Evolutionary conservation across 768 basidiomycete species (phyloP), one percentile per base, ranked within the genome.

Genomic region (Kwoniella botswanensis): DNA sequence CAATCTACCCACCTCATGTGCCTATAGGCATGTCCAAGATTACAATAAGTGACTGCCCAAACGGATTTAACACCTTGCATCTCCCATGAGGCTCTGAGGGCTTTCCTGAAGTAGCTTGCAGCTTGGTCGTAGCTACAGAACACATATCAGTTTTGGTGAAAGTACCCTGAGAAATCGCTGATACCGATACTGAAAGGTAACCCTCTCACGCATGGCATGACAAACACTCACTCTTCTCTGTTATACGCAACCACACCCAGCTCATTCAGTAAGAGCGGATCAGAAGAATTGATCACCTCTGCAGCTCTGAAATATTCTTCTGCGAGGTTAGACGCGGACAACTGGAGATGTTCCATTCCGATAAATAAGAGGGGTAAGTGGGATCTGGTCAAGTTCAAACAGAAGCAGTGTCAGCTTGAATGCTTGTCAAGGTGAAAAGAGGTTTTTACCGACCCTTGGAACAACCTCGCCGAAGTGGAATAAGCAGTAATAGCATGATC

Each of bases 401-500:
- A 35, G 35, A 6, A 35, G 35, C 6, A 35, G 4, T 35, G 35
- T 35, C 6, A 35, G 35, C 35, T 35, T 6, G 46, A 50, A 18
- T 10, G 46, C 46, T 4, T 77, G 22, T n/a, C 44, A n/a, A 21
- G 6, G 29, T 11, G 58, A 35, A 35, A 35, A 35, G 35, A 4
- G 26, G 18, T 24, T 18, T 50, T 18, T 18, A 71, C 84, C 60
- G 63, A 94, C 93, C 96, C 97, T 70, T 91, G 92, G 81, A 98
- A 98, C 86, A 98, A 90, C 44, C 96, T 86, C 4, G 94, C 93
- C 68, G 93, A 94, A 0, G 97, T 98, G 24, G 96, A 98, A 83
- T 99, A 99, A 1, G 97, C 96, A 0, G 94, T 98, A 56, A 98
- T 93, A 2, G 97, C 96, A 78, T 98, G 95, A 76, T 98, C 96